Conservation (phyloP, 345 rosid species). For the Lepidium aucheri region DNA sequence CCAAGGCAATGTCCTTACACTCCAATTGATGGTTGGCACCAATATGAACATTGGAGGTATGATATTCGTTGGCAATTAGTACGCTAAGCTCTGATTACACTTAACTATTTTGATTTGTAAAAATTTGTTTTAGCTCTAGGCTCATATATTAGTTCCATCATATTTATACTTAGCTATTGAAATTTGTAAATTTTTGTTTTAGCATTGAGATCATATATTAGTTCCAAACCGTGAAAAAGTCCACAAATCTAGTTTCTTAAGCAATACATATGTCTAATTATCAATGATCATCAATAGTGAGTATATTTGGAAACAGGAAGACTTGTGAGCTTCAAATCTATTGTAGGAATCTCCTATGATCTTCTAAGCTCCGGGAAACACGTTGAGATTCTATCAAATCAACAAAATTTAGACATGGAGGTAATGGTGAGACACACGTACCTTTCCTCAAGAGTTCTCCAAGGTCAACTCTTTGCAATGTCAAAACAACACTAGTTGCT, state of each 20-base stretch:
- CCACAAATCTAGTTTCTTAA: not conserved
- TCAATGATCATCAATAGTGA: not conserved
- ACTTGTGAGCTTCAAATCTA: not conserved
- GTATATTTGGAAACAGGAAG: not conserved
- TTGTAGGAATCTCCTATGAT: not conserved
- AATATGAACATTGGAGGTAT: too few species aligned
- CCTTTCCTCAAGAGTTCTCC: slow-evolving; percentile 73
- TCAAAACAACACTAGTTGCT: slow-evolving; percentile 61
- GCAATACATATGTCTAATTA: not conserved
- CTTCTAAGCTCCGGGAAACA: slow-evolving; percentile 44
- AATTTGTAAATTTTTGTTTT: not conserved
- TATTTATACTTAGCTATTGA: too few species aligned
- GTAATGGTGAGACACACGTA: slow-evolving; percentile 48
- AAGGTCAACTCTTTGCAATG: slow-evolving; percentile 63
- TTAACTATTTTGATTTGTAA: not conserved
- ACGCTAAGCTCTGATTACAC: too few species aligned
- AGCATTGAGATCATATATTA: not conserved
- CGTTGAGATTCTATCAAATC: slow-evolving; percentile 69
- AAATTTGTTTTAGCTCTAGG: not conserved
- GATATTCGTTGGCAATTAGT: too few species aligned
- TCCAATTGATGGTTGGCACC: slow-evolving; percentile 26
- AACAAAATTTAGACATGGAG: slow-evolving; percentile 59
- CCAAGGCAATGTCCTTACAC: slow-evolving; percentile 42
- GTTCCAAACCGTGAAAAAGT: not conserved
- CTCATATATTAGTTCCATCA: not conserved